These are phyloP conservation scores for Aotearoamyces nothofagi DNA, from an alignment of 2,329 filamentous ascomycete species.

Conservation along the genomic window DNA sequence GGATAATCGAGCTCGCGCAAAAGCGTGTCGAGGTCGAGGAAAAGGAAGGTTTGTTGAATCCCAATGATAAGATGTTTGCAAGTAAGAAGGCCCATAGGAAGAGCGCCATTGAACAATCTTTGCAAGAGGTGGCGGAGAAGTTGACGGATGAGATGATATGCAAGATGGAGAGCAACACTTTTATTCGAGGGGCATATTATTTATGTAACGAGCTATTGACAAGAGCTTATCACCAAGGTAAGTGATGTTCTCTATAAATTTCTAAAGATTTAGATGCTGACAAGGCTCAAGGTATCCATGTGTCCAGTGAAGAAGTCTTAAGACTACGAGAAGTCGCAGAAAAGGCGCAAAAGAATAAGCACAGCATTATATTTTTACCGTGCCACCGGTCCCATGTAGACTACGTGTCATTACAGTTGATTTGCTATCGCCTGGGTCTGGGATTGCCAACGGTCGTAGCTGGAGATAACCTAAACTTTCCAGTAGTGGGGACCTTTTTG, in stretches of 20 bases:
- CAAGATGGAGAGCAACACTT: constrained; percentile 91
- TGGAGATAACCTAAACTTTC: constrained; percentile 93
- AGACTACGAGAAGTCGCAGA: constrained; percentile 70
- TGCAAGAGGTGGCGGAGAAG: constrained; percentile 70
- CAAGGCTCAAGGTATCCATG: constrained; percentile 53
- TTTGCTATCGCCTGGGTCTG: constrained; percentile 86
- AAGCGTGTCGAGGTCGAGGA: constrained; percentile 63
- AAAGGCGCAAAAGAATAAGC: constrained; percentile 69
- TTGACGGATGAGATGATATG: constrained; percentile 95
- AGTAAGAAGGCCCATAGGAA: constrained; percentile 37
- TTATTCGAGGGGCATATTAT: constrained; percentile 89
- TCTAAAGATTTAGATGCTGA: constrained; percentile 1
- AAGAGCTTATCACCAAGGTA: constrained; percentile 84
- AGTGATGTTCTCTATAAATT: constrained; percentile 6
- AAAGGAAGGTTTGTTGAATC: constrained; percentile 51
- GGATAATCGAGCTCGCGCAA: constrained; percentile 64
- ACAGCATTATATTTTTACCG: constrained; percentile 90
- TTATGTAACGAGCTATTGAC: constrained; percentile 75
- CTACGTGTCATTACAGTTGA: constrained; percentile 86
- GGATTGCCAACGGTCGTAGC: constrained; percentile 84
- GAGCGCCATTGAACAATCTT: constrained; percentile 51
- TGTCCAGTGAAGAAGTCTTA: constrained; percentile 86
- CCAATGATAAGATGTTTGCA: constrained; percentile 36
- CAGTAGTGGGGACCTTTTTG: constrained; percentile 73
- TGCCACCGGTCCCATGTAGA: constrained; percentile 93